phyloP scores from a whole-genome alignment of 176 grass and related monocot species.

The Aegilops speltoides region DNA sequence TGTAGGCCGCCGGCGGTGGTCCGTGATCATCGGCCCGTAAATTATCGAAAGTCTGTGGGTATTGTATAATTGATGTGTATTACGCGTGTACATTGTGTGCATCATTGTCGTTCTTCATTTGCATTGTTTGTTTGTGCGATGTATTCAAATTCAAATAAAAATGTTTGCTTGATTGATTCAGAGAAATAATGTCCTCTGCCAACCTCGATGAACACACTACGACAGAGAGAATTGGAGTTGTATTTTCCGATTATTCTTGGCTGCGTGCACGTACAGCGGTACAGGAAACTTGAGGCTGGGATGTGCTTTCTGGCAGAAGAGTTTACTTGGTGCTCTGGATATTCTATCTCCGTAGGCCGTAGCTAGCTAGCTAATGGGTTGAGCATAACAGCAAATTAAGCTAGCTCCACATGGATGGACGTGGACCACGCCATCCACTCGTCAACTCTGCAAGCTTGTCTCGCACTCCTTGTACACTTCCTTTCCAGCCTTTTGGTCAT shows the following conservation, averaged over 20 bases:
- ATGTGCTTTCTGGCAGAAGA: background rate
- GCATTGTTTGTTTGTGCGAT: background rate
- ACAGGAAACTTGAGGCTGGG: slow-evolving; percentile 11
- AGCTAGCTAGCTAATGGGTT: slow-evolving; percentile 1
- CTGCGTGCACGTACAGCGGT: background rate
- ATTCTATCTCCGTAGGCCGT: background rate
- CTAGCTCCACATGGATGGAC: slow-evolving; percentile 18
- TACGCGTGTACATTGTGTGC: background rate
- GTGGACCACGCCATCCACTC: background rate
- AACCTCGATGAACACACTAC: background rate
- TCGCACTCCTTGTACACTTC: background rate
- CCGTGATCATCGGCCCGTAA: background rate
- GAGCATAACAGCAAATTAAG: slow-evolving; percentile 23
- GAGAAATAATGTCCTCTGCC: background rate
- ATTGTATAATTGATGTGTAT: background rate
- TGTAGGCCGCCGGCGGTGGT: background rate
- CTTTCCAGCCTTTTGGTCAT: slow-evolving; percentile 1
- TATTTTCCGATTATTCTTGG: background rate
- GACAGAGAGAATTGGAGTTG: background rate
- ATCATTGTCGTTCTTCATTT: background rate
- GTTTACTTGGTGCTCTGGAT: background rate
- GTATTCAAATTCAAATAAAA: background rate
- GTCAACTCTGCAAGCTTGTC: slow-evolving; percentile 3
- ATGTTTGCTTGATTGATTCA: slow-evolving; percentile 3
- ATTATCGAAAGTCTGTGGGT: background rate